Conservation (phyloP, 495 filamentous ascomycete genomes). For the Penicillium coffeae region DNA sequence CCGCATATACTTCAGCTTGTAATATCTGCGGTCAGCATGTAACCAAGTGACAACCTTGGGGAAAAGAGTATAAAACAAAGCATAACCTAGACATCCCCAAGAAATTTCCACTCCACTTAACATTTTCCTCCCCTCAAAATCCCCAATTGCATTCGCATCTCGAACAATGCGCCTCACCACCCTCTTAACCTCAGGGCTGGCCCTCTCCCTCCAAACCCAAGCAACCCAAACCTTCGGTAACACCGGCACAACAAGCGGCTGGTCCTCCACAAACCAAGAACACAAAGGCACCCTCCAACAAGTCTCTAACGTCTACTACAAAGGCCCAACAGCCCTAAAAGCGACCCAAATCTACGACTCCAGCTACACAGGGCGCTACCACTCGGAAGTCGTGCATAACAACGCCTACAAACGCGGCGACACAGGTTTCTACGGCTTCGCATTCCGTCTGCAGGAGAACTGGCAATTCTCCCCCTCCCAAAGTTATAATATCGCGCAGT, state of each 20-base stretch:
- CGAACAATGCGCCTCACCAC: background rate
- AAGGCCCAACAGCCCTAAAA: slow-evolving; percentile 46
- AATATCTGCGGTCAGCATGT: too few species aligned
- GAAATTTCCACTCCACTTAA: too few species aligned
- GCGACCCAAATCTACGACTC: slow-evolving; percentile 51
- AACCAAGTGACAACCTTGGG: too few species aligned
- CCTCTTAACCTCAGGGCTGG: background rate
- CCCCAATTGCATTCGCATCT: too few species aligned
- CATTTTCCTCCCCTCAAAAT: too few species aligned
- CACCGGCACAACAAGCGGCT: slow-evolving; percentile 46
- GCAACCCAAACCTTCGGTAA: slow-evolving; percentile 46
- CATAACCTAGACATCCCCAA: too few species aligned
- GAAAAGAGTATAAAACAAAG: too few species aligned
- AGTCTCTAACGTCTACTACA: slow-evolving; percentile 43
- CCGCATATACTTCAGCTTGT: too few species aligned
- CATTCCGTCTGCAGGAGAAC: slow-evolving; percentile 45
- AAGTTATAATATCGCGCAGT: slow-evolving; percentile 52
- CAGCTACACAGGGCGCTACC: slow-evolving; percentile 48
- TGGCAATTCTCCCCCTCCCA: slow-evolving; percentile 50
- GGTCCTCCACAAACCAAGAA: slow-evolving; percentile 44
- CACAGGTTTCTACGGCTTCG: slow-evolving; percentile 53
- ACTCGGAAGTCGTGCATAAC: slow-evolving; percentile 49
- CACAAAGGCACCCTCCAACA: slow-evolving; percentile 41
- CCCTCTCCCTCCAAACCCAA: background rate
- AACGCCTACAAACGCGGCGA: slow-evolving; percentile 48